A percentile compares a stretch with the other conserved stretches of the same genome.
phyloP scores from a whole-genome alignment of 31 red algal genomes.

The Porphyra umbilicalis region DNA sequence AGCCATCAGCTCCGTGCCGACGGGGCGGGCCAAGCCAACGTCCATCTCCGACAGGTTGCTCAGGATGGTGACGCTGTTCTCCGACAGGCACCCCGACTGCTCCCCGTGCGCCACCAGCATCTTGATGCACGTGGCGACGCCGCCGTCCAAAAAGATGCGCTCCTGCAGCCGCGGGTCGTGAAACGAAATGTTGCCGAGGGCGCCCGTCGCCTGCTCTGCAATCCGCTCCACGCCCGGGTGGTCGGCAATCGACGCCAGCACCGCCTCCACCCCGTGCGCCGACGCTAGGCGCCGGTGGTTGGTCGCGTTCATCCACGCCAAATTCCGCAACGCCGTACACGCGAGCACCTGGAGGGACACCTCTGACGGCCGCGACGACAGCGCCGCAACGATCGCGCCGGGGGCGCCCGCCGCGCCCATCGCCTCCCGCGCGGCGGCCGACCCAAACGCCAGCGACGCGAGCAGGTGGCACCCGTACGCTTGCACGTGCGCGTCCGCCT shows the following conservation, averaged over 20 bases:
- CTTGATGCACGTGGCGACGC: not conserved
- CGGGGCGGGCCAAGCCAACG: not conserved
- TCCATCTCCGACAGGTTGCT: not conserved
- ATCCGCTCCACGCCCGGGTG: not conserved
- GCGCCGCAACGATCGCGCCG: not conserved
- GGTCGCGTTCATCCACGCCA: not conserved
- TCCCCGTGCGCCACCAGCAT: not conserved
- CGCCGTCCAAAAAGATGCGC: not conserved
- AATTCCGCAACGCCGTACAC: not conserved
- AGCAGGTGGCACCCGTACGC: not conserved
- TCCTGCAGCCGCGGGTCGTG: not conserved
- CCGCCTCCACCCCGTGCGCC: not conserved
- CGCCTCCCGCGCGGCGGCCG: not conserved
- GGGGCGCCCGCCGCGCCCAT: not conserved
- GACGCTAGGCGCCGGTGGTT: not conserved
- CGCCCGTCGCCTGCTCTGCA: not conserved
- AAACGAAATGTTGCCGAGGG: not conserved
- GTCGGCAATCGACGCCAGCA: not conserved
- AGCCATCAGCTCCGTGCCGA: not conserved
- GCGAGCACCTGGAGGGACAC: not conserved
- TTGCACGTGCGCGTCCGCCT: not conserved
- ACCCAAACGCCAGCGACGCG: not conserved
- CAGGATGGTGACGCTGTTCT: not conserved
- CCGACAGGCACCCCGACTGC: not conserved
- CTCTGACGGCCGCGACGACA: not conserved